These are phyloP conservation scores for Penicillium alfredii DNA, from an alignment of 495 filamentous ascomycete species.

Conservation along the genomic window DNA sequence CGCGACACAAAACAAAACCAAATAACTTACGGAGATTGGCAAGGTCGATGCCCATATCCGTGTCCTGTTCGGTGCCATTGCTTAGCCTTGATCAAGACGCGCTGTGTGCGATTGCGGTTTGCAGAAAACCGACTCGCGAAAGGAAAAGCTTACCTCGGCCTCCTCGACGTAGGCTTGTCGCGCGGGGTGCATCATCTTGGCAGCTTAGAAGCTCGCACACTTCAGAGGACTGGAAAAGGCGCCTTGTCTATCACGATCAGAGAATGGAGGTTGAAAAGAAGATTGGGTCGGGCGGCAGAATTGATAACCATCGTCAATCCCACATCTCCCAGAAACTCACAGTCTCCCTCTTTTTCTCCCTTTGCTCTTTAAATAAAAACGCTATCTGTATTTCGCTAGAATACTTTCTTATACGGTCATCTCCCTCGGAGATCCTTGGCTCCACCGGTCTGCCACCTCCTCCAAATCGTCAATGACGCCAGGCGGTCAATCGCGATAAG, in stretches of 20 bases:
- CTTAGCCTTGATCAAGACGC: slow-evolving; percentile 3
- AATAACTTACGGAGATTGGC: slow-evolving; percentile 77
- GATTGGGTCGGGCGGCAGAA: slow-evolving; percentile 20
- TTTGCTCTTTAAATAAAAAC: too few species aligned
- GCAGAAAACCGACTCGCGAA: background rate
- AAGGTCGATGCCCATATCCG: slow-evolving; percentile 67
- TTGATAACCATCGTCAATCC: too few species aligned
- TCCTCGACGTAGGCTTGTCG: slow-evolving; percentile 97
- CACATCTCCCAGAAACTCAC: too few species aligned
- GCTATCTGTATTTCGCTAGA: too few species aligned
- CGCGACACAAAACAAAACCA: too few species aligned
- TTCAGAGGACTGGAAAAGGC: too few species aligned
- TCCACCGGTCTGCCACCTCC: too few species aligned
- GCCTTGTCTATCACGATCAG: too few species aligned
- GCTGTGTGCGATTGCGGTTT: too few species aligned
- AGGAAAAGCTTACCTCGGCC: slow-evolving; percentile 58
- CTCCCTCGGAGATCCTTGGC: too few species aligned
- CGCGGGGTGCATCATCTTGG: slow-evolving; percentile 79
- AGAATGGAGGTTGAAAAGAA: slow-evolving; percentile 2
- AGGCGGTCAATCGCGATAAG: slow-evolving; percentile 29
- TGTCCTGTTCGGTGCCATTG: slow-evolving; percentile 37
- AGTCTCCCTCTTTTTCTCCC: too few species aligned
- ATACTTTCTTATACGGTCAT: too few species aligned
- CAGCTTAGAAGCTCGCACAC: slow-evolving; percentile 6
- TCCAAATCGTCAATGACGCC: slow-evolving; percentile 14